phyloP scores from a whole-genome alignment of 2,329 filamentous ascomycete species.

The Claviceps lovelessii region DNA sequence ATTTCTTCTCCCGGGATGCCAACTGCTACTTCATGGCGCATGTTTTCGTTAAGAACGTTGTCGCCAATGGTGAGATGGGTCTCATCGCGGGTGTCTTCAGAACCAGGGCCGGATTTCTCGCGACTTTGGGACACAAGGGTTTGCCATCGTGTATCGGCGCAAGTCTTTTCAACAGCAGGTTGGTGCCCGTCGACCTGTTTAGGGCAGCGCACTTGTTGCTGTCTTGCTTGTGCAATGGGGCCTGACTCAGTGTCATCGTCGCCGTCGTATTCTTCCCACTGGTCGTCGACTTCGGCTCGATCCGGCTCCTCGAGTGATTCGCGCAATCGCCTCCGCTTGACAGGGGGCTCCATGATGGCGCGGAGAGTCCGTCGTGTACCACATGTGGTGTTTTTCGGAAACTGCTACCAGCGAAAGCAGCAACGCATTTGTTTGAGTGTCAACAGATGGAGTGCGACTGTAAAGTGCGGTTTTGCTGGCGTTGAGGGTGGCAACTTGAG shows the following conservation, averaged over 20 bases:
- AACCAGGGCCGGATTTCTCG: constrained; percentile 73
- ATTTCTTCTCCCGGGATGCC: constrained; percentile 13
- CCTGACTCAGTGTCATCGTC: constrained; percentile 35
- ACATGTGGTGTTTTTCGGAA: constrained; percentile 3
- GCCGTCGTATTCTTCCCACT: constrained; percentile 11
- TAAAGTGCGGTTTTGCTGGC: not conserved
- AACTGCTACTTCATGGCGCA: constrained; percentile 41
- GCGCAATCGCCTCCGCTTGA: constrained; percentile 47
- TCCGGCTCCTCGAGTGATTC: constrained; percentile 18
- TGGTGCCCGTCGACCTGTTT: constrained; percentile 39
- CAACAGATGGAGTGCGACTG: not conserved
- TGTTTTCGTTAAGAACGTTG: constrained; percentile 64
- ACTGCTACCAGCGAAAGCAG: not conserved
- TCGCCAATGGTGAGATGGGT: constrained; percentile 71
- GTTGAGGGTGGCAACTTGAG: not conserved
- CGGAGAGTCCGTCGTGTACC: not conserved
- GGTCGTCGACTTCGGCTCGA: not conserved
- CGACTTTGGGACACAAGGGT: constrained; percentile 81
- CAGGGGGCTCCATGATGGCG: constrained; percentile 38
- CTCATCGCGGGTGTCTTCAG: constrained; percentile 72
- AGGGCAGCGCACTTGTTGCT: constrained; percentile 24
- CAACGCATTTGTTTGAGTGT: not conserved
- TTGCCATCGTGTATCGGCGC: constrained; percentile 60
- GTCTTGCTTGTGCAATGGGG: constrained; percentile 23
- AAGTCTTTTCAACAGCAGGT: constrained; percentile 46